Evolutionary conservation across 768 basidiomycete genomes (phyloP).

Genomic region (Russula olivacea): DNA sequence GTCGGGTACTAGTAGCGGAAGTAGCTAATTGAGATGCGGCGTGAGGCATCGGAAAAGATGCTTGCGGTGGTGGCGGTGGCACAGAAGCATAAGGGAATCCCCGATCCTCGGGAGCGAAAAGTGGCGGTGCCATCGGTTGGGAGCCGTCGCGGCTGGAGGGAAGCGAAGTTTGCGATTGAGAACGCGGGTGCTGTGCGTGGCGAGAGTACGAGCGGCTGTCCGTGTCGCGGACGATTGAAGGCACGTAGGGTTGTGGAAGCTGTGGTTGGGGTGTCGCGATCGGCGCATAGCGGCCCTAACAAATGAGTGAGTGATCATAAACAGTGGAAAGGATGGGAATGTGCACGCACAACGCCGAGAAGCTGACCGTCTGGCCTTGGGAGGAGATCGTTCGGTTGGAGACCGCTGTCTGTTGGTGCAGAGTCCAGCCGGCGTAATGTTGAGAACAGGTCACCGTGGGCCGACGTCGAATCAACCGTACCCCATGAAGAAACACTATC

Average conservation of each 20-base stretch:
- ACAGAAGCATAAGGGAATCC: slow-evolving; percentile 16
- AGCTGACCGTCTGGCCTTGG: slow-evolving; percentile 17
- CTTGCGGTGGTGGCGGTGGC: neutral
- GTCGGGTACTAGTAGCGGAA: neutral
- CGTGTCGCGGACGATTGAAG: neutral
- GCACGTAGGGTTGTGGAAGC: neutral
- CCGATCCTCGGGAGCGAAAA: slow-evolving; percentile 6
- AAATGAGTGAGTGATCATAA: neutral
- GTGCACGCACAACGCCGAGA: slow-evolving; percentile 14
- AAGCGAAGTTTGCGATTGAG: slow-evolving; percentile 12
- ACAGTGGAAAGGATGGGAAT: neutral
- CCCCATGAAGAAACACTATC: slow-evolving; percentile 21
- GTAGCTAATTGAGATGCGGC: neutral
- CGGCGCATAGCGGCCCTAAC: slow-evolving; percentile 9
- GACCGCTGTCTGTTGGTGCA: slow-evolving; percentile 6
- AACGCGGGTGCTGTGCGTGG: slow-evolving; percentile 1
- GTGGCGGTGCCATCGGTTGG: neutral
- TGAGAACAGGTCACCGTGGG: slow-evolving; percentile 10
- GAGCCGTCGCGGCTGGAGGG: neutral
- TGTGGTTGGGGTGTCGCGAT: slow-evolving; percentile 20
- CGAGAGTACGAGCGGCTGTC: slow-evolving; percentile 12
- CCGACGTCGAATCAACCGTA: slow-evolving; percentile 1
- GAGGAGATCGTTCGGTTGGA: slow-evolving; percentile 1
- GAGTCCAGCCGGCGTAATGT: slow-evolving; percentile 3
- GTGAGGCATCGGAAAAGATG: slow-evolving; percentile 2